Evolutionary conservation across 768 basidiomycete genomes (phyloP), one percentile per base, ranked within the genome.

Genomic region (Mycena alexandri): DNA sequence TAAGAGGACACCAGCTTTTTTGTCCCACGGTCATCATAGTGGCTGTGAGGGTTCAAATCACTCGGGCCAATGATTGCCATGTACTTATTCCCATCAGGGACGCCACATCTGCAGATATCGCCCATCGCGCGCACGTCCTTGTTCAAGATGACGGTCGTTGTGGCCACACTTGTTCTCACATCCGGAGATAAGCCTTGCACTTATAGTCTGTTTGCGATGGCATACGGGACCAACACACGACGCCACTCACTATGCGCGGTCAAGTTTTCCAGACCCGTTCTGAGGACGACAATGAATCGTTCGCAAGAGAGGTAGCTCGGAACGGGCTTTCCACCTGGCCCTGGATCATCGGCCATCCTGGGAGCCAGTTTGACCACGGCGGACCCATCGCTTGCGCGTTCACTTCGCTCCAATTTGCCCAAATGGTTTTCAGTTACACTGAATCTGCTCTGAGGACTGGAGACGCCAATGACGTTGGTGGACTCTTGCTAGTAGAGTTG

Each of bases 311-410:
- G 19, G 41, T 42, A 2, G 14, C 5, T 14, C 38, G 22, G 25
- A 13, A 25, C 2, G 34, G 51, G 2, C 51, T 34, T 3, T n/a
- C 19, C 19, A 2, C 17, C 34, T 52, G 19, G 48, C 48, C 48
- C 6, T 51, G 48, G 48, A 51, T 51, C 17, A 29, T 51, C 25
- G 29, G 48, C 48, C 48, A 51, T 22, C 10, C 10, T 6, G 11
- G 11, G 33, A 21, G 33, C 19, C 51, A 52, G 51, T 22, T 10
- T 9, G 33, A 52, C 17, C 19, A 6, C 19, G 51, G 33, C 19
- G 33, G 51, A n/a, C 51, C 51, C 10, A 22, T 52, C 34, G 51
- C 51, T 17, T 52, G 51, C 51, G 19, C 51, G 22, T 52, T 52
- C 33, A 34, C 34, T 34, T 17, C 24, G 22, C 33, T 52, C 33